Evolutionary conservation across 2,329 filamentous ascomycete species (phyloP).

Genomic region (Neopestalotiopsis sp.): DNA sequence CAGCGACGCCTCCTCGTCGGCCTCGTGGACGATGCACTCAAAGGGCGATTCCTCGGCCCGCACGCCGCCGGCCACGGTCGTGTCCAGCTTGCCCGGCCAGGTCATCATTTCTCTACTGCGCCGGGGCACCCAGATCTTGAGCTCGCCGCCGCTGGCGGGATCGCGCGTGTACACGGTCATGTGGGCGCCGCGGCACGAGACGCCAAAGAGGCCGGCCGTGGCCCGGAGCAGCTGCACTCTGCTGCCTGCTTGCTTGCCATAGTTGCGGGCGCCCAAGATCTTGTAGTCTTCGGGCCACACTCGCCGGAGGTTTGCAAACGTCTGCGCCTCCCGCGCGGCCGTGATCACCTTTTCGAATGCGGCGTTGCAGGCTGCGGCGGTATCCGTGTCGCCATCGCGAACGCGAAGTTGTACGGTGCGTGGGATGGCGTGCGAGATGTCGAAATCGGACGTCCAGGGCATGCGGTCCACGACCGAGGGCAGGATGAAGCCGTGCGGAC

Average conservation of each 20-base stretch:
- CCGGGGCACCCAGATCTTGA: slow-evolving; percentile 73
- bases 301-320: slow-evolving; percentile 30
- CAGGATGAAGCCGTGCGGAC: slow-evolving; percentile 55
- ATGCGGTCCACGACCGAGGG: slow-evolving; percentile 49
- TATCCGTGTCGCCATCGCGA: slow-evolving; percentile 28
- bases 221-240: slow-evolving; percentile 54
- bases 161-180: slow-evolving; percentile 62
- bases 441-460: slow-evolving; percentile 46
- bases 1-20: slow-evolving; percentile 73
- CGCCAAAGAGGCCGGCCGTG: slow-evolving; percentile 64
- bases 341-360: slow-evolving; percentile 34
- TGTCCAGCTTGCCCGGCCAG: slow-evolving; percentile 75
- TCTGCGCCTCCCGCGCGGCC: slow-evolving; percentile 25
- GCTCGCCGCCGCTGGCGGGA: slow-evolving; percentile 36
- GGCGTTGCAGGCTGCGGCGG: slow-evolving; percentile 29
- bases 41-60: slow-evolving; percentile 66
- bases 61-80: slow-evolving; percentile 76
- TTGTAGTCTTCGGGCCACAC: slow-evolving; percentile 36
- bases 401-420: slow-evolving; percentile 36
- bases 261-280: slow-evolving; percentile 31
- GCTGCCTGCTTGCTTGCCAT: slow-evolving; percentile 11
- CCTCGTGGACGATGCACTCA: slow-evolving; percentile 71
- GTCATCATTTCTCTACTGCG: slow-evolving; percentile 69
- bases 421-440: slow-evolving; percentile 32
- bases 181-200: slow-evolving; percentile 66